Conservation (phyloP, 345 rosid species). For the Pseudoturritis turrita region DNA sequence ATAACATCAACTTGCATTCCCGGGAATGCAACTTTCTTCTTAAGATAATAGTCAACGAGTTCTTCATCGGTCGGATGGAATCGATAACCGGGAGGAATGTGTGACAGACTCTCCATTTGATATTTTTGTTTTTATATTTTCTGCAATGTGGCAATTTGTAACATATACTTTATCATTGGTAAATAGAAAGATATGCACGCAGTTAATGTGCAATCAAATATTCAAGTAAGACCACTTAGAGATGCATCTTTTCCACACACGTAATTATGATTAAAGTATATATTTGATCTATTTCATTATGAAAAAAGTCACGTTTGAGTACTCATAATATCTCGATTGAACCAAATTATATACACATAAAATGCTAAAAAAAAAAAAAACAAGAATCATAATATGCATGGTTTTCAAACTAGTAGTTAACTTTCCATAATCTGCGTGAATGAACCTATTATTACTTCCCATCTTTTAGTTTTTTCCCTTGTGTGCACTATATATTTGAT, state of each 20-base stretch:
- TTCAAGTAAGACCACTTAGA: neutral
- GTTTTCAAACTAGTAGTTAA: constrained; percentile 6
- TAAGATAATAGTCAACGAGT: constrained; percentile 72
- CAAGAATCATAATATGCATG: constrained; percentile 12
- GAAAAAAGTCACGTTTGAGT: neutral
- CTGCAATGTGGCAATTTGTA: constrained; percentile 18
- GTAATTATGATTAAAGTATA: constrained; percentile 5
- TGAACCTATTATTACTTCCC: neutral
- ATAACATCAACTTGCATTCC: constrained; percentile 71
- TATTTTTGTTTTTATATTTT: neutral
- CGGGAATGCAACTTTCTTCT: constrained; percentile 53
- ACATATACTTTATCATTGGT: constrained; percentile 4
- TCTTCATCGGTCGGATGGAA: constrained; percentile 85
- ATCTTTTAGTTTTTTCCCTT: neutral
- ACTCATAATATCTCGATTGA: neutral
- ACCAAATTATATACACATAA: neutral
- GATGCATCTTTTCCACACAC: constrained; percentile 1
- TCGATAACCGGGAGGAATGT: constrained; percentile 72
- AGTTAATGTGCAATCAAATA: constrained; percentile 9
- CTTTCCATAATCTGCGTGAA: constrained; percentile 3
- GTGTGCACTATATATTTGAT: neutral
- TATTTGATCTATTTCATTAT: constrained; percentile 1
- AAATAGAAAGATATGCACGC: neutral
- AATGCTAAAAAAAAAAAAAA: neutral
- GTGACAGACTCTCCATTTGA: constrained; percentile 46